Base-by-base conservation (phyloP, 352 stramenopile species). In the Stephanocyclus meneghinianus region DNA sequence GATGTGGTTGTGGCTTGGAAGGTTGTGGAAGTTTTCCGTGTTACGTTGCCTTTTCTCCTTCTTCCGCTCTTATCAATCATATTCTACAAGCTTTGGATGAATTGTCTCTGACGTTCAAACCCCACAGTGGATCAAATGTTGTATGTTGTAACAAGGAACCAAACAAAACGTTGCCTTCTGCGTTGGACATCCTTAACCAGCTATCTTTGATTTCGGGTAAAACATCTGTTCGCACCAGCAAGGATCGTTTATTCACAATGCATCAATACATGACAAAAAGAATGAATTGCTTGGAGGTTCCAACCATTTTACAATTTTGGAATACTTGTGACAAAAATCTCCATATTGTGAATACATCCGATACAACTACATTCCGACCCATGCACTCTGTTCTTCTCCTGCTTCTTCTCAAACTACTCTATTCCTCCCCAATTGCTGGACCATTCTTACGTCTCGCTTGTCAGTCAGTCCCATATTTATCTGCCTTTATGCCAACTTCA, bases 361-460 rank as follows among this genome's bases (percentile, higher is more conserved):
- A 44, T 29, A 16, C 59, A 29, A 61, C 9, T 18, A 64, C 16
- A n/a, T 67, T 48, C 60, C 55, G 68, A 15, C 21, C 40, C 30
- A 47, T 89, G n/a, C 57, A 76, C 60, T 56, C 75, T 26, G 67
- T 87, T 11, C 63, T 83, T 45, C 68, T 80, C 35, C 48, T 85
- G 3, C 65, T 89, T 16, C 65, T 85, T 10, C 29, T 83, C 0
- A 89, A 89, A 44, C 71, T 84, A 13, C 66, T 89, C 0, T 89
- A 87, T 55, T 72, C 78, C 4, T 76, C 63, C 11, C 78, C 78
- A 13, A 62, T 83, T 9, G 62, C 59, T 4, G 51, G 64, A 15
- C 44, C 67, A 11, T 80, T 81, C 44, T 75, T 83, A 4, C 67
- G 11, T n/a, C 51, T 89, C 47, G 68, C 83, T 18, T 76, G 70